These are phyloP conservation scores for Haberlea rhodopensis DNA, from an alignment of 257 asterid genomes.

Conservation along the genomic window DNA sequence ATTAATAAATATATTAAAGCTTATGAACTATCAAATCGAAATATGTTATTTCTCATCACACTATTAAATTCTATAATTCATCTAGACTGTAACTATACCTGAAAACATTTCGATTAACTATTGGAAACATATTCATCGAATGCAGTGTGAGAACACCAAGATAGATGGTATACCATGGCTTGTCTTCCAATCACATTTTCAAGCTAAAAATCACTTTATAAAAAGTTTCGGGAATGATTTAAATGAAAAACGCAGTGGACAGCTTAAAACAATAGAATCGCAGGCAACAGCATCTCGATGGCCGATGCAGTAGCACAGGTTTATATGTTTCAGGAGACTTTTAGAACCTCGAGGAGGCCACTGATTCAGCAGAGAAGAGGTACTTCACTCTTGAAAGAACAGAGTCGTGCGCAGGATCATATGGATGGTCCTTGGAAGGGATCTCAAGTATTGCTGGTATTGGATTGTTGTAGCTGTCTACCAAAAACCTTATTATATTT, in stretches of 20 bases:
- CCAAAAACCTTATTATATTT: constrained; percentile 76
- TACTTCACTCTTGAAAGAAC: constrained; percentile 83
- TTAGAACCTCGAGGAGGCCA: constrained; percentile 67
- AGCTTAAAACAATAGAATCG: constrained; percentile 3
- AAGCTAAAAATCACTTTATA: constrained; percentile 2
- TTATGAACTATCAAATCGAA: no score
- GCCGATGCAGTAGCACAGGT: constrained; percentile 6
- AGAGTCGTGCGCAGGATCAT: constrained; percentile 88
- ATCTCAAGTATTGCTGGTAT: constrained; percentile 91
- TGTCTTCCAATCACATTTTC: constrained; percentile 16
- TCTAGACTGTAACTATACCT: no score
- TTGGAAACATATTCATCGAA: background rate
- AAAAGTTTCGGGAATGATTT: background rate
- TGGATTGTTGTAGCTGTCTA: constrained; percentile 88
- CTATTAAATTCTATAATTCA: no score
- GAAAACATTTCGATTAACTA: background rate
- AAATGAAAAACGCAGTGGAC: background rate
- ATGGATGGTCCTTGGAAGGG: constrained; percentile 94
- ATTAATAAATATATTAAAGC: no score
- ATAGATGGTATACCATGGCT: constrained; percentile 8
- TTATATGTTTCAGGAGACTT: background rate
- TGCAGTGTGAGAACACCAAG: background rate
- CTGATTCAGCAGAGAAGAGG: constrained; percentile 67
- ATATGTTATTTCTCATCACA: background rate
- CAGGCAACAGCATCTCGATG: background rate